Evolutionary conservation across 2,329 filamentous ascomycete genomes (phyloP).

Genomic region (Fusarium pseudoanthophilum): DNA sequence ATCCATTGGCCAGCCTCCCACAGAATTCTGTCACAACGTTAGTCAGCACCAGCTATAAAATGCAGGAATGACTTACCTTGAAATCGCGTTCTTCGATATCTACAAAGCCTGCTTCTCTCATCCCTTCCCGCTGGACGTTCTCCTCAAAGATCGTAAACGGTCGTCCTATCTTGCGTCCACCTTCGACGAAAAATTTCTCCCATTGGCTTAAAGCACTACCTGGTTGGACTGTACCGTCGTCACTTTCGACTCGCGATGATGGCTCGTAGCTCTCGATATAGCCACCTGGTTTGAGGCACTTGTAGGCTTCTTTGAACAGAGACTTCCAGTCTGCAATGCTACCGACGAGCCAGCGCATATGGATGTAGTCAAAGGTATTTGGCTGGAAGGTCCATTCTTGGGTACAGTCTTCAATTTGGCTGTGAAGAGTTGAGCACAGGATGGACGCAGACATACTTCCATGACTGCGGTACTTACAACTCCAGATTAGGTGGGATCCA

Average conservation of each 20-base stretch:
- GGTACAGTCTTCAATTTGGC: slow-evolving; percentile 12
- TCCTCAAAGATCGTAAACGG: background rate
- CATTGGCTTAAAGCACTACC: background rate
- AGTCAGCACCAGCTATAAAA: rapidly evolving
- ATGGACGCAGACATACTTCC: rapidly evolving
- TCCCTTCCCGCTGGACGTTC: background rate
- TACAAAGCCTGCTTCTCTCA: background rate
- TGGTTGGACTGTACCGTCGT: background rate
- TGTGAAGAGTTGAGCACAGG: background rate
- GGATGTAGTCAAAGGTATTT: background rate
- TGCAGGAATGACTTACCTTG: background rate
- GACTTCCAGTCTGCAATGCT: background rate
- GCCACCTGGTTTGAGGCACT: background rate
- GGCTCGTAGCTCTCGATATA: slow-evolving; percentile 19
- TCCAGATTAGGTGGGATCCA: slow-evolving; percentile 7
- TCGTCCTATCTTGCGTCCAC: background rate
- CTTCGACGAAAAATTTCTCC: slow-evolving; percentile 14
- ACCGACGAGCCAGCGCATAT: slow-evolving; percentile 5
- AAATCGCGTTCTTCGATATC: background rate
- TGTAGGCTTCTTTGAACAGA: background rate
- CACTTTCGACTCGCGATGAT: background rate
- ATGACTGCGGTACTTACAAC: background rate
- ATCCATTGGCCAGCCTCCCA: slow-evolving; percentile 10
- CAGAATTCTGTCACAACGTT: background rate
- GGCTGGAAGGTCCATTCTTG: background rate